phyloP scores from a whole-genome alignment of 116 monocot genomes.

The Zostera marina region DNA sequence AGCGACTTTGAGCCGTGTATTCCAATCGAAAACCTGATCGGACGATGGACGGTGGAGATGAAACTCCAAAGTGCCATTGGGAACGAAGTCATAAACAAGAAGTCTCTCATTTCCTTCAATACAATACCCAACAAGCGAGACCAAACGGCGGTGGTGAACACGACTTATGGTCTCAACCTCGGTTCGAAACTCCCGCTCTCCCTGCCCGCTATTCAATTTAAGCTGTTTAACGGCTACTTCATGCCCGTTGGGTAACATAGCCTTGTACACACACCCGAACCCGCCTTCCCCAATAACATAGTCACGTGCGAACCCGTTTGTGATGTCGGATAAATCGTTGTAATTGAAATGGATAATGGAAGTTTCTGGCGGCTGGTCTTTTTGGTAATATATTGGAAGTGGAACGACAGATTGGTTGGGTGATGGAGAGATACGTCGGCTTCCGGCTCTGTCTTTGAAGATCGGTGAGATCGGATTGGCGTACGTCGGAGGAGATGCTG shows the following conservation, averaged over 20 bases:
- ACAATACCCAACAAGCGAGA: slow-evolving; percentile 18
- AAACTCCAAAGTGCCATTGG: slow-evolving; percentile 14
- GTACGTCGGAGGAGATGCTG: too few relatives aligned
- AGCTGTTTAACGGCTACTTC: slow-evolving; percentile 21
- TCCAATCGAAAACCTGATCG: slow-evolving; percentile 47
- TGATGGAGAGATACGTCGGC: not conserved
- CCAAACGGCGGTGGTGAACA: slow-evolving; percentile 22
- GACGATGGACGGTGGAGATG: slow-evolving; percentile 14
- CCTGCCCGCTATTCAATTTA: slow-evolving; percentile 15
- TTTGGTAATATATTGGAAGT: not conserved
- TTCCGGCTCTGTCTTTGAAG: not conserved
- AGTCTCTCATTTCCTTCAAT: slow-evolving; percentile 10
- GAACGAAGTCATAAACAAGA: slow-evolving; percentile 21
- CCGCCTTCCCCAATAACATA: slow-evolving; percentile 19
- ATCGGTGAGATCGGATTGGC: too few relatives aligned
- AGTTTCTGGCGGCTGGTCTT: slow-evolving; percentile 2
- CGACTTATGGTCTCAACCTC: slow-evolving; percentile 22
- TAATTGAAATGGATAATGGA: slow-evolving; percentile 8
- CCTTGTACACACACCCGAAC: slow-evolving; percentile 19
- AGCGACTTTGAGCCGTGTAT: slow-evolving; percentile 57
- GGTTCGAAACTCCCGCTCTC: slow-evolving; percentile 16
- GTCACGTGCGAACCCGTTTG: slow-evolving; percentile 8
- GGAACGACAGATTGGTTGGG: not conserved
- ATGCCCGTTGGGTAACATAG: slow-evolving; percentile 11
- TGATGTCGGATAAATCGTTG: slow-evolving; percentile 6